phyloP scores from a whole-genome alignment of 2,329 filamentous ascomycete species.

The Didymella pinodella region DNA sequence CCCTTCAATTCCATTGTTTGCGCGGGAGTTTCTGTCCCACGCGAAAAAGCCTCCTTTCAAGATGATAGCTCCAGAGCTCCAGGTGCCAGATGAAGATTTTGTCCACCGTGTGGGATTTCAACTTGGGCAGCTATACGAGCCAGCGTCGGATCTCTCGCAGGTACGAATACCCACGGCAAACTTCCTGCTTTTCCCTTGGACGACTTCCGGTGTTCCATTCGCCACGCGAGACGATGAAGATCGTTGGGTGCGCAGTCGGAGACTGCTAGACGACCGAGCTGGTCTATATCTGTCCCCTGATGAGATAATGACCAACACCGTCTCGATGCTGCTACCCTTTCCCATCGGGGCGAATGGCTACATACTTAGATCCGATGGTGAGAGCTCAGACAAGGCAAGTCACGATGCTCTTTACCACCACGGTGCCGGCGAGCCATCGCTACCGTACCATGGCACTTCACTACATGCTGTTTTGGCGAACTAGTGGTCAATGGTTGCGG shows the following conservation, averaged over 20 bases:
- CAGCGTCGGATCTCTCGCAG: neutral
- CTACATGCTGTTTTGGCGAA: constrained; percentile 5
- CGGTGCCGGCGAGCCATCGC: constrained; percentile 1
- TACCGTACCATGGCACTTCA: constrained; percentile 1
- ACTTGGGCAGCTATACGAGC: neutral
- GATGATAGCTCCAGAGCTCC: constrained; percentile 5
- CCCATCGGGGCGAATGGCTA: constrained; percentile 4
- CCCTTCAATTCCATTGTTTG: constrained; percentile 11
- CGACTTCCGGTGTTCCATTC: constrained; percentile 7
- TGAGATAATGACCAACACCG: constrained; percentile 1
- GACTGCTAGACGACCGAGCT: constrained; percentile 8
- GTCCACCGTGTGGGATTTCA: constrained; percentile 9
- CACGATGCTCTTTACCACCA: constrained; percentile 8
- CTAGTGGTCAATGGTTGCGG: constrained; percentile 3
- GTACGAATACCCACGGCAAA: neutral
- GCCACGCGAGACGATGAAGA: constrained; percentile 5
- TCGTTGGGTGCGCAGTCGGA: constrained; percentile 1
- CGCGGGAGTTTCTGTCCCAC: constrained; percentile 3
- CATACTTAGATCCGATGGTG: constrained; percentile 6
- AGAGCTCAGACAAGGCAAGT: neutral
- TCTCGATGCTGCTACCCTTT: constrained; percentile 13
- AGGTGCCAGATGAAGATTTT: constrained; percentile 7
- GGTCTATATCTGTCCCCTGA: constrained; percentile 9
- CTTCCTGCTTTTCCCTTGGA: constrained; percentile 12
- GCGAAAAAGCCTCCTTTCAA: constrained; percentile 9